Evolutionary conservation across 2,329 filamentous ascomycete genomes (phyloP), one percentile per base, ranked within the genome.

Genomic region (Xylariaceae sp.): DNA sequence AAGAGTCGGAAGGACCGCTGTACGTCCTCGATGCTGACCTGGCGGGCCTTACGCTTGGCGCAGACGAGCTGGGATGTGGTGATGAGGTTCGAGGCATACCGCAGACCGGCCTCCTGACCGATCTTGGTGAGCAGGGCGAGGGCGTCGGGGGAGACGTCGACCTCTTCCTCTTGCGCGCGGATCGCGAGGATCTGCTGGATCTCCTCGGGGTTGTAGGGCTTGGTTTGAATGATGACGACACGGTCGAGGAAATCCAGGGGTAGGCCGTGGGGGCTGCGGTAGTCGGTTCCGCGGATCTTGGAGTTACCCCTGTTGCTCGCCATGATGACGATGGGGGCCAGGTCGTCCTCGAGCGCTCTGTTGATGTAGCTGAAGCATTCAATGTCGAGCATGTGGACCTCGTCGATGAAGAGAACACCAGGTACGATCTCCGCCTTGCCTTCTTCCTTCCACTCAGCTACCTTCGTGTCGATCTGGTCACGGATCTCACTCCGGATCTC

Each of bases 291-390:
- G 37, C 94, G 86, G 71, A 99, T 97, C 66, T 88, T 88, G 44
- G 94, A 90, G 74, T 92, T 86, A 65, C 94, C 94, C 61, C 94
- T 84, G 79, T 99, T 99, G 81, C 90, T 96, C 57, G 94, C 94
- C 94, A 99, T 99, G 76, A 99, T 99, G 74, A 99, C 92, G 65
- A 99, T 92, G 45, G 94, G 94, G 1, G 94, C 92, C 37, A 99
- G 83, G 70, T 97, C 92, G 62, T 92, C 91, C 76, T 99, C 94
- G 50, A 99, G 82, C 0, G 94, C 94, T 55, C 94, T 89, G 80
- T 99, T 99, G 81, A 99, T 88, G 80, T 96, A 99, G 50, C 92
- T 95, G 80, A 96, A 99, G 79, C 93, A 97, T 76, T 99, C 94
- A 65, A 97, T 97, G 74, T 99, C 94, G 59, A 99, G 89, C 93